These are phyloP conservation scores for Domatiomyces globalis DNA, from an alignment of 2,329 filamentous ascomycete species.

Conservation along the genomic window DNA sequence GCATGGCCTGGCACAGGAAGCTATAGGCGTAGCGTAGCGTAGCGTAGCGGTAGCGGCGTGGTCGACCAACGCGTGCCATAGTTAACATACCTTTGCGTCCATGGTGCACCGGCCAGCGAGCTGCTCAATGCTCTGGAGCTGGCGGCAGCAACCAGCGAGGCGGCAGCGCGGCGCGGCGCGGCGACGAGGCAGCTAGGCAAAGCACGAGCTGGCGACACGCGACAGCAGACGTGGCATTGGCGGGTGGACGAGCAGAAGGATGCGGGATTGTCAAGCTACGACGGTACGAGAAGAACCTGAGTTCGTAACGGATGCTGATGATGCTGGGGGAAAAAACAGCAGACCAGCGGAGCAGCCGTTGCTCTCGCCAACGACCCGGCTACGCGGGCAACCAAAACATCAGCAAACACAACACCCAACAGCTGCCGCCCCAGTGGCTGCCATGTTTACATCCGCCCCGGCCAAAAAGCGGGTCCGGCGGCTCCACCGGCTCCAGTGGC, in stretches of 20 bases:
- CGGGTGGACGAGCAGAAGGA: not conserved
- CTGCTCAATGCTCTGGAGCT: not conserved
- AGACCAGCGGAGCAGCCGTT: not conserved
- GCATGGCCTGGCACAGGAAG: not conserved
- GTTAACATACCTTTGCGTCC: conserved; percentile 34
- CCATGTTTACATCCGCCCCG: not conserved
- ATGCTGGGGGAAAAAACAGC: not conserved
- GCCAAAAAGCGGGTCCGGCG: not conserved
- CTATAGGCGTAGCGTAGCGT: too few species aligned
- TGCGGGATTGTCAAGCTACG: not conserved
- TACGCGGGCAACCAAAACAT: not conserved
- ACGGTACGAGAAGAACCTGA: not conserved
- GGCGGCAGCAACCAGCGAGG: not conserved
- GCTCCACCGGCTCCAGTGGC: too few species aligned
- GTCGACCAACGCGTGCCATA: not conserved
- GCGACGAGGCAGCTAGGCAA: not conserved
- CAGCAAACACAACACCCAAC: not conserved
- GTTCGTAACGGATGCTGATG: not conserved
- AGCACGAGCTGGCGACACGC: not conserved
- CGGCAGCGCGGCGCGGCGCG: too few species aligned
- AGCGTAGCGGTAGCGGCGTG: not conserved
- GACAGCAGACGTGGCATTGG: not conserved
- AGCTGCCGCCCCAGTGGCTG: not conserved
- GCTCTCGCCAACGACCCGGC: not conserved
- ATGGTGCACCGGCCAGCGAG: conserved; percentile 20